Base-by-base conservation (phyloP, 106 monocot genomes). In the Allium cepa region DNA sequence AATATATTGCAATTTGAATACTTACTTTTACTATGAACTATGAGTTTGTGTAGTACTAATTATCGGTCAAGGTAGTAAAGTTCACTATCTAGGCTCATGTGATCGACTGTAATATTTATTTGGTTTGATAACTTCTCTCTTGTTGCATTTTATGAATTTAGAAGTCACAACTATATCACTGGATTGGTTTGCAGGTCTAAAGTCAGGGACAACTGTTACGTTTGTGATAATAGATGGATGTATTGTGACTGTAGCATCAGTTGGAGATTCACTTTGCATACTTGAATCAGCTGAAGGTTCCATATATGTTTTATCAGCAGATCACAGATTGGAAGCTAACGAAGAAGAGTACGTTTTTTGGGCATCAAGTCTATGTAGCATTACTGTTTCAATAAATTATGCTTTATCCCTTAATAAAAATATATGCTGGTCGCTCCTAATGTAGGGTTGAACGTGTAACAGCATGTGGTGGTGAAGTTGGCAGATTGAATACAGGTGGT, bases 191-290 rank as follows among this genome's bases (percentile, higher is more conserved):
- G 50, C 85, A 95, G 95, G 78, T 15, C 80, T 77, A 63, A 61
- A 72, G 57, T 95, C 95, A 12, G 95, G 95, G 64, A 95, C 95
- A 59, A 95, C 95, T 26, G 95, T 86, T 27, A 95, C 95, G 74
- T 81, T 91, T 77, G 95, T 84, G 61, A 86, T 95, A 66, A 69
- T 95, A 68, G 91, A 95, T 76, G 88, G 83, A 36, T 78, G 76
- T 85, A 81, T 78, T 16, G 85, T 95, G 71, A 95, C 91, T 27
- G 91, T 91, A 50, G 95, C 83, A 79, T 91, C 95, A 45, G 95
- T 95, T 57, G 95, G 95, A 73, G 95, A 95, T 82, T 95, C 95
- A 71, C 83, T 81, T 13, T 95, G 95, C 75, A 82, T 95, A 64
- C 82, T 95, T 68, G 91, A 86, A 81, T 91, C 95, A 50, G 91